Percentiles rank a stretch among this genome's conserved stretches.
These are phyloP conservation scores for Aspergillus fructus DNA, from an alignment of 2,329 filamentous ascomycete species.

Conservation along the genomic window DNA sequence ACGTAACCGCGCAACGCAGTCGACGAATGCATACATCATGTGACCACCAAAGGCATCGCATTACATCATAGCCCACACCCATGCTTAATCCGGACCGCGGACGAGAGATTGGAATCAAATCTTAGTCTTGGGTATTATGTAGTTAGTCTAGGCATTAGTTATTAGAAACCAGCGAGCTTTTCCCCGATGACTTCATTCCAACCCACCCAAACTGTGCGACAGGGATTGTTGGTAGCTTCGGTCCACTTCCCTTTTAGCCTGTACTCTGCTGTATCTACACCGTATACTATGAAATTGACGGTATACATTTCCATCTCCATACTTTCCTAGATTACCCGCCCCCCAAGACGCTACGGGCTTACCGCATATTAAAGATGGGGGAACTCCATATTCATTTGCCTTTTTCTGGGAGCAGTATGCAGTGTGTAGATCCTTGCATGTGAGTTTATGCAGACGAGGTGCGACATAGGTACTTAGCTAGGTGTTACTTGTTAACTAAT, in stretches of 20 bases:
- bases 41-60: neutral
- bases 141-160: too few relatives aligned
- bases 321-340: neutral
- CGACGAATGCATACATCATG: neutral
- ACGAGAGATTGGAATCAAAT: too few relatives aligned
- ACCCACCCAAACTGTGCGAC: neutral
- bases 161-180: neutral
- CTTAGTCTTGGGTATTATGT: too few relatives aligned
- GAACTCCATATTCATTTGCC: neutral
- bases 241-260: too few relatives aligned
- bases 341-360: neutral
- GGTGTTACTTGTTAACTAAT: neutral
- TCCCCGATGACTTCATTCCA: neutral
- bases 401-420: neutral
- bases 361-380: neutral
- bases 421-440: neutral
- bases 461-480: neutral
- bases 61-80: neutral
- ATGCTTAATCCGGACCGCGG: too few relatives aligned
- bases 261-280: too few relatives aligned
- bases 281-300: too few relatives aligned
- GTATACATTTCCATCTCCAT: too few relatives aligned
- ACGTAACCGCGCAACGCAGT: neutral
- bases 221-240: neutral
- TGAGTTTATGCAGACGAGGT: neutral